These are phyloP conservation scores for Fusarium haematococcum DNA, from an alignment of 2,329 filamentous ascomycete genomes.

Conservation along the genomic window DNA sequence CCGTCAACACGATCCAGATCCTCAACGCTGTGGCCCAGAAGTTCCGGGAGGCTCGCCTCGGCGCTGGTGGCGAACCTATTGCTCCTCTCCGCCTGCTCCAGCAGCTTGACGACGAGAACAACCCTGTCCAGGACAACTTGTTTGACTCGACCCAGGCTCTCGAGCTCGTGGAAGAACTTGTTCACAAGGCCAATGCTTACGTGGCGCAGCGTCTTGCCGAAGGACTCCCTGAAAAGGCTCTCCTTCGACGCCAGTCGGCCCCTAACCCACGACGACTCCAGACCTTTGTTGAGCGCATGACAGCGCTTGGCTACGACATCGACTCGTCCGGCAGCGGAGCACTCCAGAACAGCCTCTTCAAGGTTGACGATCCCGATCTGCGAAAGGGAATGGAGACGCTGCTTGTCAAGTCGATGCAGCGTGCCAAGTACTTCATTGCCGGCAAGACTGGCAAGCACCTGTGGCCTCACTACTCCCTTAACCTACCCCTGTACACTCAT, in stretches of 20 bases:
- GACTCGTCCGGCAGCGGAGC: conserved; percentile 90
- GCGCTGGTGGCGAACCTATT: conserved; percentile 81
- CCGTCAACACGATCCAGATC: conserved; percentile 82
- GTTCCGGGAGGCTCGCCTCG: conserved; percentile 89
- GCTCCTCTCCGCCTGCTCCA: conserved; percentile 89
- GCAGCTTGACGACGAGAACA: conserved; percentile 97
- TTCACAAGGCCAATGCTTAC: conserved; percentile 91
- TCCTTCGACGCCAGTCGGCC: conserved; percentile 86
- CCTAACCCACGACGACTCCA: conserved; percentile 90
- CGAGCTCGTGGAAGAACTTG: conserved; percentile 94
- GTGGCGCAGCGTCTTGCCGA: conserved; percentile 86
- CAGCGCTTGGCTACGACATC: conserved; percentile 87
- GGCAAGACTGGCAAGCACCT: conserved; percentile 82
- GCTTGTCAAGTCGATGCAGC: conserved; percentile 93
- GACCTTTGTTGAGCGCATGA: conserved; percentile 94
- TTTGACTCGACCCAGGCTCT: conserved; percentile 91
- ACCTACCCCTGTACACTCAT: conserved; percentile 94
- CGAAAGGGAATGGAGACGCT: conserved; percentile 99
- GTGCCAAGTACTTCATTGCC: conserved; percentile 93
- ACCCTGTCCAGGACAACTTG: conserved; percentile 95
- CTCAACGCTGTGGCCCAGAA: conserved; percentile 87
- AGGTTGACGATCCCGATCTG: conserved; percentile 86
- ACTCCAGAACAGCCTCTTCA: conserved; percentile 94
- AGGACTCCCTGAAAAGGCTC: conserved; percentile 89
- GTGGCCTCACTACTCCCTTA: conserved; percentile 90